phyloP scores from a whole-genome alignment of 306 rosid genomes.

The Corylus heterophylla region DNA sequence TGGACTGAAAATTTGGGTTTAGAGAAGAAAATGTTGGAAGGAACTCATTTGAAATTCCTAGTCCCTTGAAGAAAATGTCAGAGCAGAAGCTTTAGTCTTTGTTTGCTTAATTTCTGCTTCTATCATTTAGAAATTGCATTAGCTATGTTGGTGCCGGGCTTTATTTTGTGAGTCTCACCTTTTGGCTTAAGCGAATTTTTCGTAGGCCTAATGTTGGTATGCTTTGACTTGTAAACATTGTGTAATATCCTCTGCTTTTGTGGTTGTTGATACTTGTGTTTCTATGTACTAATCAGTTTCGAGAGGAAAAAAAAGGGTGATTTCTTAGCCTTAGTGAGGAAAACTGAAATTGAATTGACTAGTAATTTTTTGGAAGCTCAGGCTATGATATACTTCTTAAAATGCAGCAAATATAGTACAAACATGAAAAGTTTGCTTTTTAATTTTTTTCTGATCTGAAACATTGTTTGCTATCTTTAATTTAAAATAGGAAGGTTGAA shows the following conservation, averaged over 20 bases:
- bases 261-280: background rate
- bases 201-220: background rate
- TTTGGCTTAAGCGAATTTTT: background rate
- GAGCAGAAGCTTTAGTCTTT: no score
- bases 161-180: background rate
- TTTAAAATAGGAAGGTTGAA: background rate
- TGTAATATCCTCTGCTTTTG: slow-evolving; percentile 1
- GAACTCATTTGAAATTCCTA: background rate
- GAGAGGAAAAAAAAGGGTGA: background rate
- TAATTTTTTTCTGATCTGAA: no score
- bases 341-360: background rate
- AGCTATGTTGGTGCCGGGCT: background rate
- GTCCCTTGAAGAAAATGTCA: background rate
- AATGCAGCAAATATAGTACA: background rate
- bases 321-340: background rate
- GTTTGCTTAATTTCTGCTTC: background rate
- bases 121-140: slow-evolving; percentile 2
- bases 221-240: background rate
- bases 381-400: background rate
- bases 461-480: background rate
- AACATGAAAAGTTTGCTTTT: background rate
- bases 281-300: background rate
- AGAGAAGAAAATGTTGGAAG: background rate
- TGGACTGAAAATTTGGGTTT: background rate
- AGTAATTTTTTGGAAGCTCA: background rate